A percentile compares a stretch with the other conserved stretches of the same genome.
These are phyloP conservation scores for Crepidotus variabilis DNA, from an alignment of 768 basidiomycete genomes.

Conservation along the genomic window DNA sequence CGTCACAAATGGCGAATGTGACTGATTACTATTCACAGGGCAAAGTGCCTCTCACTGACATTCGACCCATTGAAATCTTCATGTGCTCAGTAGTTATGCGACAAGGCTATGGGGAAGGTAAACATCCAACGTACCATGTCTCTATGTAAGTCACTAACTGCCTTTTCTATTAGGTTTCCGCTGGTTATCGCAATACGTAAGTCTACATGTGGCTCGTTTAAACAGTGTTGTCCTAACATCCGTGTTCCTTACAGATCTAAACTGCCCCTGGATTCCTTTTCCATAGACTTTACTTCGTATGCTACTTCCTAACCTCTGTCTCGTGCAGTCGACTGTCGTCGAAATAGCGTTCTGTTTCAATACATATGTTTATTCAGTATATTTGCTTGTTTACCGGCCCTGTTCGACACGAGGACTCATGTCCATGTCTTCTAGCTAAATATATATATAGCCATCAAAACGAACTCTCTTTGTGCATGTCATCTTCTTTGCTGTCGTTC, in stretches of 20 bases:
- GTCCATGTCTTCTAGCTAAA: neutral
- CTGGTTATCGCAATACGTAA: constrained; percentile 96
- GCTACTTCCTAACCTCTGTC: neutral
- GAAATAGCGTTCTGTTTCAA: neutral
- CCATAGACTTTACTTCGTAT: constrained; percentile 7
- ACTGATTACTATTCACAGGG: constrained; percentile 49
- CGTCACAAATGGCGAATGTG: neutral
- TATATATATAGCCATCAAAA: neutral
- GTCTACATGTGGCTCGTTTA: constrained; percentile 21
- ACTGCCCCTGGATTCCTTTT: constrained; percentile 10
- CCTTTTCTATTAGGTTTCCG: constrained; percentile 68
- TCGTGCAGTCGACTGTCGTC: neutral
- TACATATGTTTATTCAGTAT: constrained; percentile 5
- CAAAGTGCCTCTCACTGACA: constrained; percentile 94
- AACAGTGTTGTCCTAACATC: constrained; percentile 3
- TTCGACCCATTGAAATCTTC: constrained; percentile 98
- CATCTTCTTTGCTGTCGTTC: constrained; percentile 37
- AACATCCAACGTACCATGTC: constrained; percentile 11
- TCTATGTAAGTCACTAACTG: neutral
- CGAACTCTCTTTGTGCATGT: constrained; percentile 1
- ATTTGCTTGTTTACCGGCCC: neutral
- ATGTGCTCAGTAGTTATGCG: constrained; percentile 99
- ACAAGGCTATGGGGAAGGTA: constrained; percentile 97
- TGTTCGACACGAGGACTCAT: neutral
- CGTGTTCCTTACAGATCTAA: constrained; percentile 33